A percentile compares a stretch with the other conserved stretches of the same genome.
These are phyloP conservation scores for Populus euphratica DNA, from an alignment of 345 rosid genomes.

Conservation along the genomic window DNA sequence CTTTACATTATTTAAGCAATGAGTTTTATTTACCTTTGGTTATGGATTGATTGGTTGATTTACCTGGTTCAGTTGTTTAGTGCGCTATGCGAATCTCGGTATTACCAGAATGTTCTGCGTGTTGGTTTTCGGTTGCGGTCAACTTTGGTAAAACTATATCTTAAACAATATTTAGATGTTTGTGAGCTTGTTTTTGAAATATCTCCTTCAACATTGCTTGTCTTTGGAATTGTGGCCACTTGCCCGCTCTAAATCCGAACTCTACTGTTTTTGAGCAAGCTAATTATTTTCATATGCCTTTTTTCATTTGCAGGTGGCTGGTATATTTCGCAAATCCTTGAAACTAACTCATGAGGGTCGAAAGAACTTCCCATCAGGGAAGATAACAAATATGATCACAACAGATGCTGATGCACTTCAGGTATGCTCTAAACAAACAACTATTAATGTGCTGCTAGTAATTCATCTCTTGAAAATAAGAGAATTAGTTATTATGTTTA, in stretches of 20 bases:
- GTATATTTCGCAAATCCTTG: slow-evolving; percentile 32
- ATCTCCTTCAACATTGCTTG: neutral
- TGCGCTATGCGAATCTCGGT: slow-evolving; percentile 31
- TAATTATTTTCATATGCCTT: neutral
- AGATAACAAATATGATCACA: slow-evolving; percentile 35
- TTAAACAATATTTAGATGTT: neutral
- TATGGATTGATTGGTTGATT: slow-evolving; percentile 12
- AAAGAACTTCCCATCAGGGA: slow-evolving; percentile 28
- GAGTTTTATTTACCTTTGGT: neutral
- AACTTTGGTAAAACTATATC: slow-evolving; percentile 23
- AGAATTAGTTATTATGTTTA: neutral
- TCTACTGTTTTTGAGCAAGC: neutral
- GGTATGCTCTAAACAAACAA: slow-evolving; percentile 12
- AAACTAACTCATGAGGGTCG: slow-evolving; percentile 29
- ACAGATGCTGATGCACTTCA: slow-evolving; percentile 35
- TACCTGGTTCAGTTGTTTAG: slow-evolving; percentile 44
- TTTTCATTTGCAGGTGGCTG: slow-evolving; percentile 26
- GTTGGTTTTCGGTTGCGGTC: slow-evolving; percentile 30
- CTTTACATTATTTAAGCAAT: neutral
- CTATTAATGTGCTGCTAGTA: neutral
- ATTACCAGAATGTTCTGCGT: slow-evolving; percentile 33
- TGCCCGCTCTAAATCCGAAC: neutral
- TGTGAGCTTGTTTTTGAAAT: neutral
- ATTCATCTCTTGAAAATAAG: neutral
- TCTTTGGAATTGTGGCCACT: slow-evolving; percentile 4